Conservation (phyloP, 805 yeast species). For the Yamadazyma ubonensis region DNA sequence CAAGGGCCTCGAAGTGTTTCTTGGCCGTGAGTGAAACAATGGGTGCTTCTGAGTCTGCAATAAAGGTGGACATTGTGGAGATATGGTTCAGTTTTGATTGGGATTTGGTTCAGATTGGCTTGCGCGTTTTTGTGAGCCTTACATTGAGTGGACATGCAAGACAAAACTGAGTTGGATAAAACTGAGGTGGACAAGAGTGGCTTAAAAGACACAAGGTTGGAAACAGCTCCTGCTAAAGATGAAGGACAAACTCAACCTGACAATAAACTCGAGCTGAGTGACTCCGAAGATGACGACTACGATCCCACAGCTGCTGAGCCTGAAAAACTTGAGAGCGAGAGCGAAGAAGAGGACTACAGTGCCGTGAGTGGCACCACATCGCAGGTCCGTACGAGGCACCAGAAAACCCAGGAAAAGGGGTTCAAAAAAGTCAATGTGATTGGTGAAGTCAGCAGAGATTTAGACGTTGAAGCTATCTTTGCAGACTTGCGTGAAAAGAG, state of each 20-base stretch:
- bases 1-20: constrained; percentile 63
- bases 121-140: not conserved
- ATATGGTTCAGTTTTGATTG: too few species aligned
- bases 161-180: not conserved
- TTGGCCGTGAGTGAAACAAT: constrained; percentile 56
- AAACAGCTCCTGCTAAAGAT: not conserved
- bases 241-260: not conserved
- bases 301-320: constrained; percentile 27
- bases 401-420: constrained; percentile 44
- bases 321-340: constrained; percentile 30
- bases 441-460: constrained; percentile 13
- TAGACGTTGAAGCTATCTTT: constrained; percentile 37
- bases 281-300: constrained; percentile 29
- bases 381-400: constrained; percentile 67
- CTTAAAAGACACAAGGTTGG: not conserved
- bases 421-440: constrained; percentile 5
- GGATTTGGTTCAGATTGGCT: too few species aligned
- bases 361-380: constrained; percentile 53
- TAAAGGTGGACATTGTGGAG: constrained; percentile 5
- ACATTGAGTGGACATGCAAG: constrained; percentile 1
- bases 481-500: constrained; percentile 18
- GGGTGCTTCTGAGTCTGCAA: constrained; percentile 45
- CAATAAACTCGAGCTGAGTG: not conserved
- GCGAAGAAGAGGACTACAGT: constrained; percentile 44
- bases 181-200: not conserved